These are phyloP conservation scores for Hyphopichia burtonii DNA, from an alignment of 1,139 yeast species.

Conservation along the genomic window DNA sequence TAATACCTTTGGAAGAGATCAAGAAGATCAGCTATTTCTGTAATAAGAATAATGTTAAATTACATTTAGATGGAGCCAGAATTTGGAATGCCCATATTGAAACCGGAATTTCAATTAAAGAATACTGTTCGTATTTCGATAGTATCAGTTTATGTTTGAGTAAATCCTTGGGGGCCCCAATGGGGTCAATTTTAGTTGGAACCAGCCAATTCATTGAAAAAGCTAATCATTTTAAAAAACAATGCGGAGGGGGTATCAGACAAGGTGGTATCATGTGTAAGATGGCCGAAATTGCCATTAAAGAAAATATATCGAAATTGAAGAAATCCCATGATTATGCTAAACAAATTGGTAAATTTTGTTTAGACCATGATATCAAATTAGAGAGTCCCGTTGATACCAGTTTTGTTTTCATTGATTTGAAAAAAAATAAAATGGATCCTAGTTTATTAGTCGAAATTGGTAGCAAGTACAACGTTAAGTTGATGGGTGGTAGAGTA, in stretches of 20 bases:
- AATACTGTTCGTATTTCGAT: conserved; percentile 80
- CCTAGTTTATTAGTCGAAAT: conserved; percentile 53
- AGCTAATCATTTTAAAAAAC: conserved; percentile 88
- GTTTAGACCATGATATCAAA: conserved; percentile 45
- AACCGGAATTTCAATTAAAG: conserved; percentile 65
- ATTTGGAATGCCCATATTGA: conserved; percentile 86
- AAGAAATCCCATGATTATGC: conserved; percentile 68
- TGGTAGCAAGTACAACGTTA: conserved; percentile 62
- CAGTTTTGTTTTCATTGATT: conserved; percentile 80
- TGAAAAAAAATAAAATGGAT: conserved; percentile 57
- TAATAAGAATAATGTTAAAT: conserved; percentile 54
- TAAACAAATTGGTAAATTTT: conserved; percentile 60
- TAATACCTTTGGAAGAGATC: conserved; percentile 81
- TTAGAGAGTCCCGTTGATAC: conserved; percentile 81
- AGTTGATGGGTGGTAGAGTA: conserved; percentile 70
- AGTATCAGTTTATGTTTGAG: conserved; percentile 87
- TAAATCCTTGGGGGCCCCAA: conserved; percentile 92
- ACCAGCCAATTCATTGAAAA: conserved; percentile 56
- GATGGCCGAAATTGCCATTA: conserved; percentile 80
- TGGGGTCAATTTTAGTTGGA: conserved; percentile 88
- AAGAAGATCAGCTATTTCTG: conserved; percentile 73
- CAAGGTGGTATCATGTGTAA: conserved; percentile 82
- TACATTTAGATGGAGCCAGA: conserved; percentile 96
- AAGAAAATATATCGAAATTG: conserved; percentile 66
- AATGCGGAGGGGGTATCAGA: conserved; percentile 93